Conservation (phyloP, 768 basidiomycete genomes). For the Cantharellus anzutake region DNA sequence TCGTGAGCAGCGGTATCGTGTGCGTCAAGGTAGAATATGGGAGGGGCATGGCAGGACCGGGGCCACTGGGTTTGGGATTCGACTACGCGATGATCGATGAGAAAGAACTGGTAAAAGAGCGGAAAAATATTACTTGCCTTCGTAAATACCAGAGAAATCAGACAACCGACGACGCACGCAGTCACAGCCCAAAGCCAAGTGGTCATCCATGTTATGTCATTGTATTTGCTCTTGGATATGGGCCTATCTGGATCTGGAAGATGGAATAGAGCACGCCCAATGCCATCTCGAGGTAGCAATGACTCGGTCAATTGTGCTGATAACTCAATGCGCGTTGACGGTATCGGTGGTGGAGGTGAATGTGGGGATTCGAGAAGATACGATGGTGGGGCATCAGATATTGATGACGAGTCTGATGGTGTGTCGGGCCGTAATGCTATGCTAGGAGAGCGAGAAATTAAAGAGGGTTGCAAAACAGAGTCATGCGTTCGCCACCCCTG, state of each 20-base stretch:
- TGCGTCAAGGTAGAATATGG: slow-evolving; percentile 59
- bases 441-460: slow-evolving; percentile 11
- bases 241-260: slow-evolving; percentile 59
- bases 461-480: slow-evolving; percentile 6
- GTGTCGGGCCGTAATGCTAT: slow-evolving; percentile 10
- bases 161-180: slow-evolving; percentile 39
- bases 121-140: slow-evolving; percentile 17
- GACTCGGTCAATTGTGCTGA: slow-evolving; percentile 41
- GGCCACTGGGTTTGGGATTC: slow-evolving; percentile 14
- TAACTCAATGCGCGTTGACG: slow-evolving; percentile 3
- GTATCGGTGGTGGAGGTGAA: slow-evolving; percentile 17
- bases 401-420: slow-evolving; percentile 10
- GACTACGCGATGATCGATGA: slow-evolving; percentile 11
- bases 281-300: slow-evolving; percentile 54
- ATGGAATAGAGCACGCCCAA: slow-evolving; percentile 44
- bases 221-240: slow-evolving; percentile 46
- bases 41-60: slow-evolving; percentile 10
- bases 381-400: slow-evolving; percentile 22
- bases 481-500: neutral
- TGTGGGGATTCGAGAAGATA: slow-evolving; percentile 18
- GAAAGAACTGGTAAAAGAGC: slow-evolving; percentile 10
- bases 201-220: slow-evolving; percentile 55
- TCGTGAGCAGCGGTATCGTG: slow-evolving; percentile 57
- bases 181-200: slow-evolving; percentile 41
- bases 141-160: slow-evolving; percentile 46